Evolutionary conservation across 2,329 filamentous ascomycete species (phyloP), one percentile per base, ranked within the genome.

Genomic region (Monilinia fructigena): DNA sequence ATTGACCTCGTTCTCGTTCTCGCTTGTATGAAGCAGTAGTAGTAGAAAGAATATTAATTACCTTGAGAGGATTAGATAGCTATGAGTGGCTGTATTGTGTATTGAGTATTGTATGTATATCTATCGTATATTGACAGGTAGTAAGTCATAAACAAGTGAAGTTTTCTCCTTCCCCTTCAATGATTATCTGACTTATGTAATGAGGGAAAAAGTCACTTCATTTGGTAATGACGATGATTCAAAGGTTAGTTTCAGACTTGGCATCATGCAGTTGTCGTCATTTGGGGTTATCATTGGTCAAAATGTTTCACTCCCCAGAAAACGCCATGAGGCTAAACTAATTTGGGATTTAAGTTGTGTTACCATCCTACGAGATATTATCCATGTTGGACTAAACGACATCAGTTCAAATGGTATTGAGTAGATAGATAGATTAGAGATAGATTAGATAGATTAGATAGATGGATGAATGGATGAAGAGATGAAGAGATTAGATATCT

Each of bases 171-270:
- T 35, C 31, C 31, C 31, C 6, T 35, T 35, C 6, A 35, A 35
- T 35, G 31, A 28, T 28, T 28, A 28, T 28, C 28, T 28, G 28
- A 28, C 28, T 28, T 48, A n/a, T 23, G 20, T 48, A 48, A 12
- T 0, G 4, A 56, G 40, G 62, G 62, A 64, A 64, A 64, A 58
- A 11, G 40, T 48, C 31, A 56, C 53, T 48, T 20, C 38, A 64
- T 58, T 58, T 48, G 53, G 62, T 18, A 58, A 64, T 50, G 42
- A 64, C 20, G 61, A 63, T 31, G 11, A 55, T 60, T 31, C n/a
- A 28, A 42, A 48, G 50, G 26, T n/a, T 14, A n/a, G 4, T 5
- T 8, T 7, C 4, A 35, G 5, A 8, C 31, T 35, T 7, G 5
- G 31, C 31, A 35, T 35, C 31, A 5, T 35, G 31, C 7, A 8